These are phyloP conservation scores for Cicer arietinum DNA, from an alignment of 306 rosid genomes.

Conservation along the genomic window DNA sequence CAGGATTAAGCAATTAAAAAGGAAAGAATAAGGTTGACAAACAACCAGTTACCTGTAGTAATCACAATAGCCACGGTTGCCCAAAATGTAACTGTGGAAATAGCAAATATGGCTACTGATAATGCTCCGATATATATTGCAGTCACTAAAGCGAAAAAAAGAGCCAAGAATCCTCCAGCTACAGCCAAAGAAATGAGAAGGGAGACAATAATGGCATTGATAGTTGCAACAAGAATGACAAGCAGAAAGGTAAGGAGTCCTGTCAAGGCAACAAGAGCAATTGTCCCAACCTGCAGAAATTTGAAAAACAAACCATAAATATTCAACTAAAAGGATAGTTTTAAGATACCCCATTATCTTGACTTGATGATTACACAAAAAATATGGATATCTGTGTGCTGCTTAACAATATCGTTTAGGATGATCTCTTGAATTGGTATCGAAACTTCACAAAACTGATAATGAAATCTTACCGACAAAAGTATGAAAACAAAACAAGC, in stretches of 20 bases:
- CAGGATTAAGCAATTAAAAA: slow-evolving; percentile 7
- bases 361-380: slow-evolving; percentile 6
- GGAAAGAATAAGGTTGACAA: slow-evolving; percentile 3
- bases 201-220: slow-evolving; percentile 69
- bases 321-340: background rate
- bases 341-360: slow-evolving; percentile 14
- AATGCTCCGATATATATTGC: slow-evolving; percentile 79
- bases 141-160: slow-evolving; percentile 71
- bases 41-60: slow-evolving; percentile 47
- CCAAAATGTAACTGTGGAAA: slow-evolving; percentile 60
- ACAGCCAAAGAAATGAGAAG: slow-evolving; percentile 77
- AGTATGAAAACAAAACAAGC: slow-evolving; percentile 6
- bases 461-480: background rate
- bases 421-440: background rate
- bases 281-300: slow-evolving; percentile 80
- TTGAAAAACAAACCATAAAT: slow-evolving; percentile 8
- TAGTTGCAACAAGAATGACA: slow-evolving; percentile 75
- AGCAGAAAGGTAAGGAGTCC: slow-evolving; percentile 76
- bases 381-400: background rate
- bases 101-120: slow-evolving; percentile 62
- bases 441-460: background rate
- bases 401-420: background rate
- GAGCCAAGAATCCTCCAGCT: slow-evolving; percentile 89
- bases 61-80: slow-evolving; percentile 56
- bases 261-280: slow-evolving; percentile 64